These are phyloP conservation scores for Pisolithus albus DNA, from an alignment of 768 basidiomycete species.

Conservation along the genomic window DNA sequence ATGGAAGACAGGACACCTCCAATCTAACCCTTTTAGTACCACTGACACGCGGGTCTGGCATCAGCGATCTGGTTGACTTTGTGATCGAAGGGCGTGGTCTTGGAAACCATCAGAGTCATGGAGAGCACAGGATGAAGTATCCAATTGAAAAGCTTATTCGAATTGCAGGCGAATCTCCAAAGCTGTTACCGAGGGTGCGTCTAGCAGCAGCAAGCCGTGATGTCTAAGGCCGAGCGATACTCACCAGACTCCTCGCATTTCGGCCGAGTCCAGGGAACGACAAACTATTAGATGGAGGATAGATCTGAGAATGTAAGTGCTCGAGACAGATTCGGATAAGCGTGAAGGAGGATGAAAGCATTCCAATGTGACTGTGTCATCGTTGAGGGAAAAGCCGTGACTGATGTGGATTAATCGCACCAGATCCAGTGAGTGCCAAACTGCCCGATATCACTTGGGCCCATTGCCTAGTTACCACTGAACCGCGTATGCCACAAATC, in stretches of 20 bases:
- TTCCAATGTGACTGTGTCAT: too few relatives aligned
- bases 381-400: too few relatives aligned
- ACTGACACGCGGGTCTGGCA: constrained; percentile 47
- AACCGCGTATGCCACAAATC: too few relatives aligned
- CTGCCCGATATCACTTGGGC: too few relatives aligned
- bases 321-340: too few relatives aligned
- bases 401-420: too few relatives aligned
- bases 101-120: constrained; percentile 83
- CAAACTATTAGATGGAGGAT: constrained; percentile 27
- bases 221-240: constrained; percentile 1
- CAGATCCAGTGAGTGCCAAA: too few relatives aligned
- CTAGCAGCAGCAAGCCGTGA: background rate
- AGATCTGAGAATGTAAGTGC: too few relatives aligned
- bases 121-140: constrained; percentile 80
- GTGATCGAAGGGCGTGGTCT: constrained; percentile 72
- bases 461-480: too few relatives aligned
- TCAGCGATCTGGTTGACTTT: constrained; percentile 72
- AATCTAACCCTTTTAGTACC: constrained; percentile 44
- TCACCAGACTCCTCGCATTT: constrained; percentile 83
- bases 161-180: constrained; percentile 55
- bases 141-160: constrained; percentile 93
- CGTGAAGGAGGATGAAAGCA: too few relatives aligned
- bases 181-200: constrained; percentile 53
- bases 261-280: constrained; percentile 71
- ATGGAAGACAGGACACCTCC: constrained; percentile 46